Conservation (phyloP, 805 yeast species). For the Sugiyamaella qingdaonensis region DNA sequence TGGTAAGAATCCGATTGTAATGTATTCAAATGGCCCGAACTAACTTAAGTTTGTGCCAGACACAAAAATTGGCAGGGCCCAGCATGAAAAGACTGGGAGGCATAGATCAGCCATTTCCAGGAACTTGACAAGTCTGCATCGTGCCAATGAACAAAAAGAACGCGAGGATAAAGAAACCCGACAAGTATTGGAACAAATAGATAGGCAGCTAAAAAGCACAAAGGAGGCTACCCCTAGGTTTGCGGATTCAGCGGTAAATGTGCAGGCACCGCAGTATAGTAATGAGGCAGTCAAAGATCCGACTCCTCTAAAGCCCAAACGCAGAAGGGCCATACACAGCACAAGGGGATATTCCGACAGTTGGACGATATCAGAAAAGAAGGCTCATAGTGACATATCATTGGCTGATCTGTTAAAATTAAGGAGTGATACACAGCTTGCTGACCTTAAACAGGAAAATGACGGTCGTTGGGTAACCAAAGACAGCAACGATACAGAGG, state of each 20-base stretch:
- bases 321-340: not conserved
- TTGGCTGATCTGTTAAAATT: not conserved
- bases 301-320: constrained; percentile 1
- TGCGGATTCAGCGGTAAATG: not conserved
- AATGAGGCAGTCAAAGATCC: constrained; percentile 11
- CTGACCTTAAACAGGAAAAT: no score
- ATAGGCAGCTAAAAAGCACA: constrained; percentile 7
- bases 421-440: no score
- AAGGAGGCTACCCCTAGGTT: not conserved
- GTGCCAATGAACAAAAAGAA: constrained; percentile 24
- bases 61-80: constrained; percentile 30
- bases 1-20: constrained; percentile 24
- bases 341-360: constrained; percentile 6
- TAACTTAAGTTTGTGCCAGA: constrained; percentile 37
- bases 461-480: no score
- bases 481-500: not conserved
- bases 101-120: constrained; percentile 29
- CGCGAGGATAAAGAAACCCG: constrained; percentile 19
- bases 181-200: constrained; percentile 17
- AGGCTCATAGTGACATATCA: not conserved
- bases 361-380: constrained; percentile 9
- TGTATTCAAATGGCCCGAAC: not conserved
- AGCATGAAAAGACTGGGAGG: constrained; percentile 35
- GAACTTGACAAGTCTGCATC: constrained; percentile 28
- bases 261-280: constrained; percentile 6